These are phyloP conservation scores for Pichia sp. DNA, from an alignment of 1,139 yeast species.

Conservation along the genomic window DNA sequence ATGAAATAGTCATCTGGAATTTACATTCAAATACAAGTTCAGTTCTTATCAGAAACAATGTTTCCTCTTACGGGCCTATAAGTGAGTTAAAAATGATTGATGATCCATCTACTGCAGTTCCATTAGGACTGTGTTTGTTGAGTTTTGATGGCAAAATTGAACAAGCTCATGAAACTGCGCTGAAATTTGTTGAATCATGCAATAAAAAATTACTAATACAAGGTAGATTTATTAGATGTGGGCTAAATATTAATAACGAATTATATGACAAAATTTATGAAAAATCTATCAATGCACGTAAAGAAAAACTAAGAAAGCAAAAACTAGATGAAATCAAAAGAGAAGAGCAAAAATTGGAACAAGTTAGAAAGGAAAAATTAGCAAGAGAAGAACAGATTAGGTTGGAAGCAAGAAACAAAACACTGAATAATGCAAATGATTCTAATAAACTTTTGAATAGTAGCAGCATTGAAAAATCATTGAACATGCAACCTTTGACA, in stretches of 20 bases:
- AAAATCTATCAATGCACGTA: conserved; percentile 20
- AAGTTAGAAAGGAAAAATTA: conserved; percentile 3
- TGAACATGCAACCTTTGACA: not conserved
- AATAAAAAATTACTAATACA: conserved; percentile 23
- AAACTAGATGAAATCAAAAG: conserved; percentile 15
- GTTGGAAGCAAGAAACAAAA: not conserved
- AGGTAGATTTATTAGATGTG: conserved; percentile 24
- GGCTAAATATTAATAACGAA: conserved; percentile 22
- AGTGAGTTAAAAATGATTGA: conserved; percentile 51
- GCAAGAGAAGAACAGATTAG: conserved; percentile 4
- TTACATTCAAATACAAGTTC: conserved; percentile 45
- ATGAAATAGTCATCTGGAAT: conserved; percentile 66
- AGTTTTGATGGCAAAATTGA: conserved; percentile 56
- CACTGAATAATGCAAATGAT: not conserved
- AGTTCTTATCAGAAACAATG: conserved; percentile 43
- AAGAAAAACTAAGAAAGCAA: conserved; percentile 13
- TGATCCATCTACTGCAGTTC: conserved; percentile 75
- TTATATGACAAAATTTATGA: conserved; percentile 21
- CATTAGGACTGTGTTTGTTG: conserved; percentile 66
- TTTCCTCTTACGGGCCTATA: conserved; percentile 57
- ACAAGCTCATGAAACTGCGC: conserved; percentile 45
- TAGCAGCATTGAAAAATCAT: not conserved
- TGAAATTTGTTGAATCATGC: conserved; percentile 32
- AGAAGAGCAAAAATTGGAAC: conserved; percentile 13
- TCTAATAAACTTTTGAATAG: not conserved